These are phyloP conservation scores for Cladosporium sp. DNA, from an alignment of 2,329 filamentous ascomycete genomes.

Conservation along the genomic window DNA sequence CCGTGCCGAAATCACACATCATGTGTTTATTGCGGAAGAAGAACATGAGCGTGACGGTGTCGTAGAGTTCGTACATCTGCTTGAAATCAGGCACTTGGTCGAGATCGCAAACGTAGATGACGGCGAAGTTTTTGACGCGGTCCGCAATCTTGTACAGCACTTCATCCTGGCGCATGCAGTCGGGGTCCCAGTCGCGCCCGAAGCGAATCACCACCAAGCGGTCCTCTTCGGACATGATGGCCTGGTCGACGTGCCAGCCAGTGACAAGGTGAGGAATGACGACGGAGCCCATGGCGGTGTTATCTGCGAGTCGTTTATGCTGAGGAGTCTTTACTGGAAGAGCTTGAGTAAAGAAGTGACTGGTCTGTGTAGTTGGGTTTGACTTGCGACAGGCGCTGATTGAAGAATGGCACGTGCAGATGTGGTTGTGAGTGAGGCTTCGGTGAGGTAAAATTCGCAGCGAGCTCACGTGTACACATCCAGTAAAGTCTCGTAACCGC, in stretches of 20 bases:
- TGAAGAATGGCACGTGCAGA: too few species aligned
- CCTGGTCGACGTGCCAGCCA: slow-evolving; percentile 98
- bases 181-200: slow-evolving; percentile 75
- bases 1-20: slow-evolving; percentile 96
- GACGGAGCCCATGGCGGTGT: slow-evolving; percentile 64
- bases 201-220: slow-evolving; percentile 91
- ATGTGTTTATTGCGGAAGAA: slow-evolving; percentile 99
- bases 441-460: too few species aligned
- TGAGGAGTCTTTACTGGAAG: background rate
- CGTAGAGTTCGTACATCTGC: slow-evolving; percentile 78
- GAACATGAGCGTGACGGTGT: slow-evolving; percentile 93
- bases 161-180: slow-evolving; percentile 81
- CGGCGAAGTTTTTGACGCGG: slow-evolving; percentile 85
- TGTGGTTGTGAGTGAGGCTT: too few species aligned
- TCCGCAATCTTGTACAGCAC: slow-evolving; percentile 93
- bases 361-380: too few species aligned
- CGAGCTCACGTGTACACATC: too few species aligned
- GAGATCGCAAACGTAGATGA: slow-evolving; percentile 90
- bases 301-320: slow-evolving; percentile 9
- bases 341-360: background rate
- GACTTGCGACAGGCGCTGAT: too few species aligned
- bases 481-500: too few species aligned
- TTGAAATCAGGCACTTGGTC: slow-evolving; percentile 91
- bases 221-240: slow-evolving; percentile 85
- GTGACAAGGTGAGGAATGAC: slow-evolving; percentile 85